Evolutionary conservation across 139 green algal genomes (phyloP).

Genomic region (Yamagishiella unicocca): DNA sequence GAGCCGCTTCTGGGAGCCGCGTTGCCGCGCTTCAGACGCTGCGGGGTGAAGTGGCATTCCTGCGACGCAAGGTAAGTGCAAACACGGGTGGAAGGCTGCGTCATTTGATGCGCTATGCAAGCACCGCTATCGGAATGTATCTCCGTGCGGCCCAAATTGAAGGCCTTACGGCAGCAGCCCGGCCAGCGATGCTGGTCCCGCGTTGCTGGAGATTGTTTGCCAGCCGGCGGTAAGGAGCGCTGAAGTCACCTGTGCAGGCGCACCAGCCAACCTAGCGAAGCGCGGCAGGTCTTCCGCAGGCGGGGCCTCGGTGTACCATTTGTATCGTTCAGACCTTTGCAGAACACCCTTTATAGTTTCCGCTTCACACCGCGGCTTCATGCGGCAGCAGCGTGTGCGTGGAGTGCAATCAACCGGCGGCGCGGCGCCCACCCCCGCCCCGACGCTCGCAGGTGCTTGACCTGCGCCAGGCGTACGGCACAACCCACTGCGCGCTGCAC

Average conservation of each 20-base stretch:
- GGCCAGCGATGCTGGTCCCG: not conserved
- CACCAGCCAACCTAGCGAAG: too few species aligned
- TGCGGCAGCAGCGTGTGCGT: not conserved
- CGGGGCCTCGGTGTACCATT: not conserved
- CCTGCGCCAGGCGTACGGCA: not conserved
- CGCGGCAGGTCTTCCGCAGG: too few species aligned
- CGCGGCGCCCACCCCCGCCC: not conserved
- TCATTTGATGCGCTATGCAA: not conserved
- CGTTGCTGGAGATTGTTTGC: not conserved
- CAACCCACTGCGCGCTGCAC: slow-evolving; percentile 8
- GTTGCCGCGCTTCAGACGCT: not conserved
- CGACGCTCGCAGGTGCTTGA: not conserved
- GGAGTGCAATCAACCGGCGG: not conserved
- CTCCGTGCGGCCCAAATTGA: too few species aligned
- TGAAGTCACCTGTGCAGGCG: too few species aligned
- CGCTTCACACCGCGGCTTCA: not conserved
- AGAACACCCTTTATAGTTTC: not conserved
- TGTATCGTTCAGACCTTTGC: not conserved
- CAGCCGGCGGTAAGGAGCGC: not conserved
- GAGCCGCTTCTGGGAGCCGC: not conserved
- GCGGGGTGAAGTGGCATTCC: slow-evolving; percentile 9
- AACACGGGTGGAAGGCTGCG: not conserved
- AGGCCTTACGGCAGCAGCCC: not conserved
- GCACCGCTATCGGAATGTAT: too few species aligned
- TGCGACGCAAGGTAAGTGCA: not conserved